Evolutionary conservation across 495 filamentous ascomycete species (phyloP), one percentile per base, ranked within the genome.

Genomic region (Friedmanniomyces endolithicus): DNA sequence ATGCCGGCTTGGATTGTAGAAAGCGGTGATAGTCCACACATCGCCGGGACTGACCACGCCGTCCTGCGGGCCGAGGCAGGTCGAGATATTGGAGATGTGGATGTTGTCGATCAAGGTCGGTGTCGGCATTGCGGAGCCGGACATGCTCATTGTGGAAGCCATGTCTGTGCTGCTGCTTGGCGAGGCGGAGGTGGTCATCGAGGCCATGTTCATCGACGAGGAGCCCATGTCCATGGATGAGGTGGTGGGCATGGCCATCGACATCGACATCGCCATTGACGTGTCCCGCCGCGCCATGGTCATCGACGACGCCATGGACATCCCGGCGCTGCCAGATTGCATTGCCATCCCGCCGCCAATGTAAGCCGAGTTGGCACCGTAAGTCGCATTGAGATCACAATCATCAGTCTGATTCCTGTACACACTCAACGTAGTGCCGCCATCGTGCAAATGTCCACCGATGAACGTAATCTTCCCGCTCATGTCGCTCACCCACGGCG

Each of bases 381-480:
- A 41, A 20, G 39, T 41, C 39, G 39, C 39, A 4, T 6, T 14
- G 19, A 4, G 16, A 41, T 41, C 39, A 41, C 39, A 41, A 3
- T 31, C 27, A 3, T 31, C 27, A 9, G 27, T 31, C 27, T 9
- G 4, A 31, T 31, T 31, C 20, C 40, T 25, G 11, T 53, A 19
- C 19, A 57, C 35, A 16, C 39, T n/a, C 49, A 57, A 14, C 22
- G 35, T 14, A 14, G 48, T 52, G 12, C 55, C 55, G 0, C 55
- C 55, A 34, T 57, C 55, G 24, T 57, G 55, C 31, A 57, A n/a
- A 46, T 57, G 55, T 12, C 55, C 48, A 17, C 49, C 55, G 14
- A 34, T 24, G 33, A 34, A 35, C 0, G 49, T 12, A 19, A 57
- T 45, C 23, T 22, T 22, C 2, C 55, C 55, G 0, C 27, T 50